phyloP scores from a whole-genome alignment of 2,329 filamentous ascomycete species.

The Colletotrichum shisoi region DNA sequence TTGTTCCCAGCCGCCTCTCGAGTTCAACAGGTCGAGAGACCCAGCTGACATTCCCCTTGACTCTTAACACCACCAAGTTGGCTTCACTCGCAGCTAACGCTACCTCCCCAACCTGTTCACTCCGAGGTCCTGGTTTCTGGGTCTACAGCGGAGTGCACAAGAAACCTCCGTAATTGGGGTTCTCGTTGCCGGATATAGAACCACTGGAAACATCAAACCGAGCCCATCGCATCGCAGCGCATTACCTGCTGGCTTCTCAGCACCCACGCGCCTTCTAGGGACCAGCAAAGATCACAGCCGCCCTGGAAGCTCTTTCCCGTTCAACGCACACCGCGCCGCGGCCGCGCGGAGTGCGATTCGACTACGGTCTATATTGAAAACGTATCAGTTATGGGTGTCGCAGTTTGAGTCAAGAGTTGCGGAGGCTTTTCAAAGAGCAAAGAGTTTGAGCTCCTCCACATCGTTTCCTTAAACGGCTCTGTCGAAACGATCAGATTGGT shows the following conservation, averaged over 20 bases:
- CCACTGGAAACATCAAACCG: neutral
- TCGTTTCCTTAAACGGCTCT: slow-evolving; percentile 8
- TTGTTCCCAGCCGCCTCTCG: neutral
- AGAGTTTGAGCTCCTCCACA: slow-evolving; percentile 13
- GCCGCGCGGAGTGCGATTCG: slow-evolving; percentile 35
- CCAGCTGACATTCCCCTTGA: slow-evolving; percentile 40
- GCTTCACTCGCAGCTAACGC: slow-evolving; percentile 78
- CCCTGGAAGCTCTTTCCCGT: slow-evolving; percentile 26
- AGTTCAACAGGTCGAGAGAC: slow-evolving; percentile 36
- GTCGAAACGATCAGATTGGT: neutral
- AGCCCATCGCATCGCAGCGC: neutral
- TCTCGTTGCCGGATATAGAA: slow-evolving; percentile 1
- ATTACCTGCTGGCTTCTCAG: slow-evolving; percentile 17
- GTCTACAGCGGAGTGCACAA: slow-evolving; percentile 96
- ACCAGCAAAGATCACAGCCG: neutral
- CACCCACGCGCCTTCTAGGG: slow-evolving; percentile 8
- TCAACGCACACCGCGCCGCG: slow-evolving; percentile 37
- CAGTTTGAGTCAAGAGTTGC: slow-evolving; percentile 32
- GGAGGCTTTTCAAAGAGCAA: slow-evolving; percentile 35
- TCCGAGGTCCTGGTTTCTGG: slow-evolving; percentile 90
- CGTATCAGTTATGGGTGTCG: slow-evolving; percentile 38
- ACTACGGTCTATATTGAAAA: slow-evolving; percentile 21
- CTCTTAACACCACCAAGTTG: slow-evolving; percentile 81
- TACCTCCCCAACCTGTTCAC: slow-evolving; percentile 82
- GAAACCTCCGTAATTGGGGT: slow-evolving; percentile 91